Conservation (phyloP, 1,284 basidiomycete genomes). For the Pascua guehoae region DNA sequence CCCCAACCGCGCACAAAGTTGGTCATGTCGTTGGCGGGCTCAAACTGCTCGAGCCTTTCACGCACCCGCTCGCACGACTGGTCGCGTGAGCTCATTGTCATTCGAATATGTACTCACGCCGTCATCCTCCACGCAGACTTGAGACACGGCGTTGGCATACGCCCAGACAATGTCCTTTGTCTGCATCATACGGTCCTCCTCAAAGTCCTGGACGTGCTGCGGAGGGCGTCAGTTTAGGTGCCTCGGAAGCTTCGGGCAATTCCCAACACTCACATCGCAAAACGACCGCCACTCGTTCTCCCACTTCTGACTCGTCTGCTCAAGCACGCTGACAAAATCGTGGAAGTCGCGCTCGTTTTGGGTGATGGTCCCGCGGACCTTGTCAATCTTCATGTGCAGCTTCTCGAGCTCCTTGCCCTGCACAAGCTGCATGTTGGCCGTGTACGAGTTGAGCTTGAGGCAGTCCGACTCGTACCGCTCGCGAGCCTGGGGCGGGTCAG, state of each 20-base stretch:
- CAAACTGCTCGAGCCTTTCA: slow-evolving; percentile 74
- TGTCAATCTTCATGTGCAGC: slow-evolving; percentile 79
- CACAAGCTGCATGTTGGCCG: slow-evolving; percentile 85
- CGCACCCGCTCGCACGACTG: slow-evolving; percentile 87
- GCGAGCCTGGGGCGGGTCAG: slow-evolving; percentile 56
- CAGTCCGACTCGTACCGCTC: slow-evolving; percentile 95
- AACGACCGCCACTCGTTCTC: slow-evolving; percentile 90
- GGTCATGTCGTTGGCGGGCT: slow-evolving; percentile 76
- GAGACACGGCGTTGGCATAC: slow-evolving; percentile 91
- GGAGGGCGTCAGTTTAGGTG: neutral
- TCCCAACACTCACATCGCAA: slow-evolving; percentile 65
- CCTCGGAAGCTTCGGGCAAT: neutral
- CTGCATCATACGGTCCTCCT: slow-evolving; percentile 89
- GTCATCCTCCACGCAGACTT: slow-evolving; percentile 92
- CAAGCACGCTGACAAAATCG: slow-evolving; percentile 76
- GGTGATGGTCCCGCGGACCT: slow-evolving; percentile 82
- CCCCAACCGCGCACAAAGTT: slow-evolving; percentile 79
- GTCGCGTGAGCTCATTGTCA: neutral
- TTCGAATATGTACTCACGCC: slow-evolving; percentile 60
- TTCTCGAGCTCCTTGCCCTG: slow-evolving; percentile 94
- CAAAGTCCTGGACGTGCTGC: slow-evolving; percentile 85
- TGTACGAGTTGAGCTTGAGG: slow-evolving; percentile 90
- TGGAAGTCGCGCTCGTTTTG: slow-evolving; percentile 86
- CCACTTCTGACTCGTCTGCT: slow-evolving; percentile 81
- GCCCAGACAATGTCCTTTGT: slow-evolving; percentile 95